Base-by-base conservation (phyloP, 2,329 filamentous ascomycete species). In the Ophiognomonia clavigignenti-juglandacearum region DNA sequence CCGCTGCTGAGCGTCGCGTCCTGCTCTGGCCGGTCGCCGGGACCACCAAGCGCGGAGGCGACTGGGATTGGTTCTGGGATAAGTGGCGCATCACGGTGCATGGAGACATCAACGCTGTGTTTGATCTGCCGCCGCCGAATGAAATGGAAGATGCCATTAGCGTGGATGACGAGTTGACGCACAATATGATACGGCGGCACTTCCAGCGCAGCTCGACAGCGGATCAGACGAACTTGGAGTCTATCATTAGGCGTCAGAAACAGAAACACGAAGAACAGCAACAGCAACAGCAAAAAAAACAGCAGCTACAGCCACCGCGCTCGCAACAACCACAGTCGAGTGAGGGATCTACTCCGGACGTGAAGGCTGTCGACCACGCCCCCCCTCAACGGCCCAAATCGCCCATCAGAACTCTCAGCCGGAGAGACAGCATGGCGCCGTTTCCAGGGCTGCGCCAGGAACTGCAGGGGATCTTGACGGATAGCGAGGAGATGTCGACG, bases 31-130 rank as follows among this genome's bases (percentile, higher is more conserved):
- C 59, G 22, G 50, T 59, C 18, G 20, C 26, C 14, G 23, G 20
- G n/a, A n/a, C n/a, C n/a, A n/a, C n/a, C 11, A n/a, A 27, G 3
- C n/a, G 29, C 4, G 16, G 29, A 10, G 32, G 23, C 19, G 13
- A 35, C 19, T 59, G 58, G 52, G 69, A 63, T 34, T 73, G 70
- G 53, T 85, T 86, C 58, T 87, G 83, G 80, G 78, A 83, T 55
- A 80, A 77, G 61, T 83, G 78, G 68, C 74, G 77, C 39, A 80
- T 90, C 59, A 85, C 82, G 6, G 82, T 81, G 8, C 84, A 89
- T 61, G 78, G 83, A 18, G 85, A 88, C 59, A 72, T 90, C 27
- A 78, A 85, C 38, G 77, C 82, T 10, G 86, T 89, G 2, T 90
- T 90, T 53, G 82, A 88, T 43, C 73, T 83, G 22, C 75, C 85